Percentiles rank a stretch among this genome's conserved stretches.
phyloP scores from a whole-genome alignment of 2,329 filamentous ascomycete genomes.

The Dothistroma pini region DNA sequence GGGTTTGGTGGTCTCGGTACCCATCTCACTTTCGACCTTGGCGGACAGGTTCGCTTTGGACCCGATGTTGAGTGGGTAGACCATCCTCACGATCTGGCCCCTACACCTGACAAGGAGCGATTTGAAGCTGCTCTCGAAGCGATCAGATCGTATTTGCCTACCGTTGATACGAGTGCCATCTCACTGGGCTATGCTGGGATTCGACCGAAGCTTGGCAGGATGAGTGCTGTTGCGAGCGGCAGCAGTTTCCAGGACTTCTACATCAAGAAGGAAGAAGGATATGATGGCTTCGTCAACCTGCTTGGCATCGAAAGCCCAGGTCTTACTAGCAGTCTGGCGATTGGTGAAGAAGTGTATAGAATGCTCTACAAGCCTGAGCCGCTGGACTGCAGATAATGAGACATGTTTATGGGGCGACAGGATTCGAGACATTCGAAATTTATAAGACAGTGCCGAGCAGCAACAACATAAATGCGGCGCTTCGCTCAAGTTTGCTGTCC shows the following conservation, averaged over 20 bases:
- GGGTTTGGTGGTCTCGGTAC: constrained; percentile 84
- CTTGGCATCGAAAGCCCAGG: constrained; percentile 92
- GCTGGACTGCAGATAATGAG: background rate
- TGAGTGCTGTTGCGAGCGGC: constrained; percentile 58
- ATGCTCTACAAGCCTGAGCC: constrained; percentile 45
- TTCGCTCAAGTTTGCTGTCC: too few relatives aligned
- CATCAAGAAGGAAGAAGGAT: constrained; percentile 72
- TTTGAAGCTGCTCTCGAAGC: constrained; percentile 66
- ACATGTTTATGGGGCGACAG: background rate
- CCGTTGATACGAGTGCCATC: constrained; percentile 63
- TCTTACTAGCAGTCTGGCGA: constrained; percentile 79
- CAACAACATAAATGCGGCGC: too few relatives aligned
- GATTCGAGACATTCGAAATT: background rate
- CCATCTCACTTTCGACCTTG: constrained; percentile 86
- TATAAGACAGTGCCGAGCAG: background rate
- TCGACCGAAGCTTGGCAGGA: constrained; percentile 71
- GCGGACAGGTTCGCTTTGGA: constrained; percentile 80
- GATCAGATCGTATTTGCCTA: constrained; percentile 76
- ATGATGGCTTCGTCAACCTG: constrained; percentile 79
- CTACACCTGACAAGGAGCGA: constrained; percentile 58
- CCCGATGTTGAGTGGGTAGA: constrained; percentile 95
- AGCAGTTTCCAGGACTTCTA: constrained; percentile 80
- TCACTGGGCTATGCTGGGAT: constrained; percentile 87
- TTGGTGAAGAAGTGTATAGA: constrained; percentile 69
- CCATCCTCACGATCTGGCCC: constrained; percentile 60